Base-by-base conservation (phyloP, 2,329 filamentous ascomycete species). In the Dothideomycetidae sp. region DNA sequence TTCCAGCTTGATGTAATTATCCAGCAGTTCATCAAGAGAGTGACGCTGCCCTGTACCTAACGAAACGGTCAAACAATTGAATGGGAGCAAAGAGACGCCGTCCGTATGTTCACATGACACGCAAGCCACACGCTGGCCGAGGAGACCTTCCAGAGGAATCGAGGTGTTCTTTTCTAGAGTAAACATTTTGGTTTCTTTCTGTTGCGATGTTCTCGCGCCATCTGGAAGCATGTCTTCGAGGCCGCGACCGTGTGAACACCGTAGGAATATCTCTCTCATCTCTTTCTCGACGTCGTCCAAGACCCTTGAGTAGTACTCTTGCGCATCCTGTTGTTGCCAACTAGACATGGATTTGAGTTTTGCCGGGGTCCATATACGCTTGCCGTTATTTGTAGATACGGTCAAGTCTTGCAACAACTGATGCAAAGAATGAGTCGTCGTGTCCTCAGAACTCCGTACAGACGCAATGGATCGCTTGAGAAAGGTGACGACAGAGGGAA, bases 241-340 rank as follows among this genome's bases (percentile, higher is more conserved):
- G n/a, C n/a, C n/a, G n/a, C n/a, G n/a, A n/a, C n/a, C n/a, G n/a
- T n/a, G n/a, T n/a, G n/a, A n/a, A n/a, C n/a, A n/a, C n/a, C n/a
- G n/a, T n/a, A n/a, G n/a, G 7, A 46, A 34, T 10, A 39, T 59
- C 56, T 50, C 61, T 40, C 44, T 63, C 53, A 53, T 58, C 54
- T 48, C 63, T 55, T 53, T 65, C 45, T 42, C 84, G 33, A 94
- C 59, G 38, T 57, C 54, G 31, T 58, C 54, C 46, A 58, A 51
- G 10, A 98, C 68, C 51, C 88, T 92, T 11, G 84, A 88, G 50
- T 82, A 94, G 56, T 96, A 98, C 57, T 98, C 90, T 54, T 96
- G 90, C 4, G 90, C 90, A 59, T 98, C 90, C 58, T 98, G 90
- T 54, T 96, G 90, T 48, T 92, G 81, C 73, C 81, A 93, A 18